These are phyloP conservation scores for Solanum appendiculatum DNA, from an alignment of 257 asterid species.

Conservation along the genomic window DNA sequence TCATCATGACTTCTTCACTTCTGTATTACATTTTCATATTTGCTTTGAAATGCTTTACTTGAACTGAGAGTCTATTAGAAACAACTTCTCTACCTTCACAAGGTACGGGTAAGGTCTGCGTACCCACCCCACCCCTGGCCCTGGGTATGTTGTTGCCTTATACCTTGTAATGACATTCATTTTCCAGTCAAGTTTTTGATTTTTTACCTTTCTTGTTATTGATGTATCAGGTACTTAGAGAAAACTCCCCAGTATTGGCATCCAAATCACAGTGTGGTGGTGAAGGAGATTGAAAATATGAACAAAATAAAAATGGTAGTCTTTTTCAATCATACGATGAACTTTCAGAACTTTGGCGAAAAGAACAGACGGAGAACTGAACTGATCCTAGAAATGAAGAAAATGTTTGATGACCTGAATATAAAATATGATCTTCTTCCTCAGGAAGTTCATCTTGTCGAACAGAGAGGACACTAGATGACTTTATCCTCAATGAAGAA, in stretches of 20 bases:
- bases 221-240: conserved; percentile 51
- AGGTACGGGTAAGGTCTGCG: not conserved
- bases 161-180: not conserved
- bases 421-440: conserved; percentile 76
- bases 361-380: conserved; percentile 51
- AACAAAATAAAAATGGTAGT: conserved; percentile 81
- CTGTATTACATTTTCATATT: not conserved
- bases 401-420: conserved; percentile 58
- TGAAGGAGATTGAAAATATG: conserved; percentile 80
- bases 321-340: conserved; percentile 66
- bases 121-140: not conserved
- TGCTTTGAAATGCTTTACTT: not conserved
- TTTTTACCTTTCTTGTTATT: not conserved
- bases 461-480: conserved; percentile 28
- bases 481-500: not conserved
- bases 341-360: conserved; percentile 65
- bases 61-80: too few relatives aligned
- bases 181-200: not conserved
- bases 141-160: not conserved
- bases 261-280: conserved; percentile 76
- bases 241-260: conserved; percentile 63
- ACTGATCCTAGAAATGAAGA: conserved; percentile 71
- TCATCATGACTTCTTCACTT: not conserved
- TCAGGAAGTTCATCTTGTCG: conserved; percentile 55
- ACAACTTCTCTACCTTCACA: not conserved